Conservation (phyloP, 176 grass and related monocot genomes). For the Chrysopogon serrulatus region DNA sequence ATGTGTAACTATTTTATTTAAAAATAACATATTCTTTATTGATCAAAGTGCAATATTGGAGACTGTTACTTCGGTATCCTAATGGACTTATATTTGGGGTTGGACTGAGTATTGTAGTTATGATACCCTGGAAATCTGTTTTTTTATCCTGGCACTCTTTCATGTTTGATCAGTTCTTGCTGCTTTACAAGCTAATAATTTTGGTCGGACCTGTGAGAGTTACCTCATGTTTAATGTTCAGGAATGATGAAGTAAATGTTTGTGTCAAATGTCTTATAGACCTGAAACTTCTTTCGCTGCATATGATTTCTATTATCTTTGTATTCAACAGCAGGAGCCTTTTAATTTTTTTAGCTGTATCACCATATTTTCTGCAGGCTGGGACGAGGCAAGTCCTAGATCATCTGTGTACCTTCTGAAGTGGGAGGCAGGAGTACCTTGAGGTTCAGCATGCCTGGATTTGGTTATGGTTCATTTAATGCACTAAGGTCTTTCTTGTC, state of each 20-base stretch:
- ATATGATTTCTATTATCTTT: background rate
- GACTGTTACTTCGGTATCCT: no score
- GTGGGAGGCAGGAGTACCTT: conserved; percentile 18
- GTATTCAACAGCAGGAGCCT: background rate
- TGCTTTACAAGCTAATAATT: background rate
- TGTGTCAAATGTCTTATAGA: background rate
- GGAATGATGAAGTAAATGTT: background rate
- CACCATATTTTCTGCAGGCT: conserved; percentile 46
- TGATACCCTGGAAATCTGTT: background rate
- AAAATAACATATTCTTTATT: no score
- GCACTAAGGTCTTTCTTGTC: conserved; percentile 35
- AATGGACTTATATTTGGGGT: no score
- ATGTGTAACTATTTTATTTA: no score
- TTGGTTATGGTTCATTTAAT: conserved; percentile 37
- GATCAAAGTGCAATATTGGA: no score
- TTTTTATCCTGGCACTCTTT: background rate
- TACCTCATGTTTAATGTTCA: background rate
- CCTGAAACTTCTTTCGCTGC: background rate
- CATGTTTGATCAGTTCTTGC: background rate
- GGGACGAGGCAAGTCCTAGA: conserved; percentile 74
- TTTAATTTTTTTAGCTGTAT: background rate
- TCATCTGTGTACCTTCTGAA: conserved; percentile 62
- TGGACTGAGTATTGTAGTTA: background rate
- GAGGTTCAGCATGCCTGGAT: conserved; percentile 36
- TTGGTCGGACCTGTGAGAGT: background rate